Evolutionary conservation across 2,329 filamentous ascomycete genomes (phyloP).

Genomic region (Sporothrix sp.): DNA sequence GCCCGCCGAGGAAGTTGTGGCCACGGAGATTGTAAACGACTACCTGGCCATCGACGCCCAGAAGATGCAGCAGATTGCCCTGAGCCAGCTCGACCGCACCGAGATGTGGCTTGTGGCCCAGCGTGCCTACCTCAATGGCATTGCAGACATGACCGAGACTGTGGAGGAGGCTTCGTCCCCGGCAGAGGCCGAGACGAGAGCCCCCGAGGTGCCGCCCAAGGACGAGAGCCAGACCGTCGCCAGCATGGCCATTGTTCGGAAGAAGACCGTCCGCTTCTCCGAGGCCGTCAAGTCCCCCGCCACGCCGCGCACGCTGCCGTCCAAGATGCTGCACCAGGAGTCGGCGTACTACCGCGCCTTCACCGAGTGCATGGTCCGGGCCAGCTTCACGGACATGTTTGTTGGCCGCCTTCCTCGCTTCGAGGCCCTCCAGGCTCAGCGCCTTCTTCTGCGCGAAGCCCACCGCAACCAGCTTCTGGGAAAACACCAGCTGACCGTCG

Average conservation of each 20-base stretch:
- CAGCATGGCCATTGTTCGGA: constrained; percentile 26
- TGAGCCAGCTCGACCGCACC: constrained; percentile 74
- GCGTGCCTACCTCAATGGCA: constrained; percentile 61
- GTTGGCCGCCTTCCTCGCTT: constrained; percentile 77
- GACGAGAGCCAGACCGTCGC: constrained; percentile 22
- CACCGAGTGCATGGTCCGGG: constrained; percentile 59
- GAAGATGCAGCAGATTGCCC: constrained; percentile 60
- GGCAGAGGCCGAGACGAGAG: constrained; percentile 20
- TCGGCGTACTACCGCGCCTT: constrained; percentile 86
- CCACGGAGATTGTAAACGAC: constrained; percentile 56
- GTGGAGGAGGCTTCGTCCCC: constrained; percentile 15
- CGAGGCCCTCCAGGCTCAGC: constrained; percentile 76
- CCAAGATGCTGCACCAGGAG: constrained; percentile 49
- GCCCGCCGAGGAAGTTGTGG: constrained; percentile 44
- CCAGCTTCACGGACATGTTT: constrained; percentile 64
- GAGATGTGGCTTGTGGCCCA: constrained; percentile 80
- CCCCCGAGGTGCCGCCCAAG: constrained; percentile 16
- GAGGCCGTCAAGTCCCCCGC: constrained; percentile 36
- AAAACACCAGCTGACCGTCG: constrained; percentile 67
- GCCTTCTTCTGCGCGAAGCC: constrained; percentile 59
- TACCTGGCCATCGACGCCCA: constrained; percentile 67
- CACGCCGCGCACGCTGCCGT: constrained; percentile 41
- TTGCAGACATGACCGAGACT: constrained; percentile 44
- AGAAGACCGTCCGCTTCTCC: constrained; percentile 71
- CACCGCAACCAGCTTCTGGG: constrained; percentile 77